Conservation (phyloP, 192 early-diverging fungal species). For the Endogone sp. region DNA sequence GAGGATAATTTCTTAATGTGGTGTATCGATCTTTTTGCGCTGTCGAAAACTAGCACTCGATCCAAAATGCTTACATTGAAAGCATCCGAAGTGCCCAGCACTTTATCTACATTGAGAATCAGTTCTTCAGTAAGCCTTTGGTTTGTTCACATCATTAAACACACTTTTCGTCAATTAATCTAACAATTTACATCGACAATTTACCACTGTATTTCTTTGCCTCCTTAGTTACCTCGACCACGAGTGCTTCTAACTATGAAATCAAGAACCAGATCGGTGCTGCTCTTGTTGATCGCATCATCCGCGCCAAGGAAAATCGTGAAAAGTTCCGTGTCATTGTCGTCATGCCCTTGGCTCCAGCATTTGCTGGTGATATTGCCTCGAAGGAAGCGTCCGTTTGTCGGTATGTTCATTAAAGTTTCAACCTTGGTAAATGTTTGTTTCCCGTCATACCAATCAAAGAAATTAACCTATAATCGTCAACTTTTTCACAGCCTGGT, state of each 20-base stretch:
- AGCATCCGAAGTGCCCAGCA: constrained; percentile 69
- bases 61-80: constrained; percentile 75
- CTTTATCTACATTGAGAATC: constrained; percentile 90
- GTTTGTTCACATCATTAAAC: not conserved
- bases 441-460: too few relatives aligned
- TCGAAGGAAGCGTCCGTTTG: constrained; percentile 57
- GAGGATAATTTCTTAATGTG: not conserved
- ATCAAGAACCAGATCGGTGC: constrained; percentile 82
- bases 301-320: constrained; percentile 58
- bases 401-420: not conserved
- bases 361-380: constrained; percentile 80
- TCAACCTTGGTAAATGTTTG: too few relatives aligned
- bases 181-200: too few relatives aligned
- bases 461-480: not conserved
- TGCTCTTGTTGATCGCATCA: constrained; percentile 74
- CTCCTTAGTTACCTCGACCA: constrained; percentile 44
- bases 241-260: constrained; percentile 35
- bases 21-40: not conserved
- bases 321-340: constrained; percentile 80
- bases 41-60: constrained; percentile 48
- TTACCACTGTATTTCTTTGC: too few relatives aligned
- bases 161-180: not conserved
- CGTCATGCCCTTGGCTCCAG: constrained; percentile 84
- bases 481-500: constrained; percentile 43
- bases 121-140: constrained; percentile 71